phyloP scores from a whole-genome alignment of 2,329 filamentous ascomycete genomes.

The Xylariaceae sp. region DNA sequence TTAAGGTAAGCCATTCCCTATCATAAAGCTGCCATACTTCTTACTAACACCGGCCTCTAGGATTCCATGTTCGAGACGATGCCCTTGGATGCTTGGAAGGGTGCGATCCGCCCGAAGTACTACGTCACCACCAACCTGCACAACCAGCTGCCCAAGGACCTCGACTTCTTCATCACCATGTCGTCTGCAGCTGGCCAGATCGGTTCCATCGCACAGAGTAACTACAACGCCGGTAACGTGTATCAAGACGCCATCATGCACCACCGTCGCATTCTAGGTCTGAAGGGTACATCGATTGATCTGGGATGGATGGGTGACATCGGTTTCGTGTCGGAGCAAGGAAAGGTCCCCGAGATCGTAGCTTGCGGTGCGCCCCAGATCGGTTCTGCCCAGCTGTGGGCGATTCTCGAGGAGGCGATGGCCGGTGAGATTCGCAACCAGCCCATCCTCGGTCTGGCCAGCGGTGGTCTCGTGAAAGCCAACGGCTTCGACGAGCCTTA shows the following conservation, averaged over 20 bases:
- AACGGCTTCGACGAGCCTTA: slow-evolving; percentile 29
- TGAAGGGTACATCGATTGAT: slow-evolving; percentile 26
- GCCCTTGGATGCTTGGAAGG: slow-evolving; percentile 25
- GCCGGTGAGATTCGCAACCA: slow-evolving; percentile 24
- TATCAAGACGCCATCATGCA: slow-evolving; percentile 29
- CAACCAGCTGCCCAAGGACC: slow-evolving; percentile 26
- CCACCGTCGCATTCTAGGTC: slow-evolving; percentile 26
- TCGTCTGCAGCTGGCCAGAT: slow-evolving; percentile 29
- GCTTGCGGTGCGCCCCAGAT: slow-evolving; percentile 26
- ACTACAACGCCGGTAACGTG: slow-evolving; percentile 31
- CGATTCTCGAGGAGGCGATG: slow-evolving; percentile 26
- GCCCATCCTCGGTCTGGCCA: slow-evolving; percentile 27
- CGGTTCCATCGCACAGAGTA: slow-evolving; percentile 30
- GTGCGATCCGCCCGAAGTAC: slow-evolving; percentile 27
- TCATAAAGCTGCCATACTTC: neutral
- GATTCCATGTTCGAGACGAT: slow-evolving; percentile 32
- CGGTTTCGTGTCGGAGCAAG: slow-evolving; percentile 28
- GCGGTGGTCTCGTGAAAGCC: slow-evolving; percentile 27
- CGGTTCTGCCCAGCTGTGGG: slow-evolving; percentile 23
- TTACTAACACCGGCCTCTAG: slow-evolving; percentile 15
- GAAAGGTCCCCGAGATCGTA: slow-evolving; percentile 30
- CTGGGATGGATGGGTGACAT: slow-evolving; percentile 29
- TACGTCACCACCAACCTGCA: slow-evolving; percentile 29
- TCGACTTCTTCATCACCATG: slow-evolving; percentile 30
- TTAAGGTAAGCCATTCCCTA: slow-evolving; percentile 23